Conservation (phyloP, 345 rosid genomes). For the Rubroshorea leprosula region DNA sequence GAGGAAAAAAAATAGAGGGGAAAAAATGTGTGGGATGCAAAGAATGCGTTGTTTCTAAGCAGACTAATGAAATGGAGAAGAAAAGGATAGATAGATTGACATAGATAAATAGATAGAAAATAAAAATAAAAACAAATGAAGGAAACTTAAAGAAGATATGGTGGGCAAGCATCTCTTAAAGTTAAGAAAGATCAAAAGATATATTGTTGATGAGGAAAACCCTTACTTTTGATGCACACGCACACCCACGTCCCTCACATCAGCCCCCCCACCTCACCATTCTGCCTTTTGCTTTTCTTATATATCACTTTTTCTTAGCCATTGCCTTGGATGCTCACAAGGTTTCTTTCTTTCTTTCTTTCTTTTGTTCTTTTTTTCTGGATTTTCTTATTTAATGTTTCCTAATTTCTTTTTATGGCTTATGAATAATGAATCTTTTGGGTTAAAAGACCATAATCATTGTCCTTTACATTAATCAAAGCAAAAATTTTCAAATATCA, state of each 20-base stretch:
- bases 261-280: constrained; percentile 1
- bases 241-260: constrained; percentile 24
- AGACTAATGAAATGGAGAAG: constrained; percentile 36
- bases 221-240: constrained; percentile 22
- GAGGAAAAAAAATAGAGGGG: background rate
- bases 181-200: constrained; percentile 6
- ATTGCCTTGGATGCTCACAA: constrained; percentile 33
- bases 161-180: constrained; percentile 60
- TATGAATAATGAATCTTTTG: background rate
- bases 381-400: background rate
- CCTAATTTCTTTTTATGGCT: too few relatives aligned
- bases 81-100: constrained; percentile 18
- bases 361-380: too few relatives aligned
- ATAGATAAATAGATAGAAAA: constrained; percentile 13
- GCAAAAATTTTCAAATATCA: background rate
- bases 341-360: constrained; percentile 5
- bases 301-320: background rate
- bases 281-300: constrained; percentile 18
- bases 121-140: constrained; percentile 4
- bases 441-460: background rate
- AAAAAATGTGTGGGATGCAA: constrained; percentile 38
- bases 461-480: background rate
- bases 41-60: constrained; percentile 82
- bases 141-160: constrained; percentile 31
- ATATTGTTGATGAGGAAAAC: constrained; percentile 18